phyloP scores from a whole-genome alignment of 441 rosid species.

The Pelargonium fulgidum region DNA sequence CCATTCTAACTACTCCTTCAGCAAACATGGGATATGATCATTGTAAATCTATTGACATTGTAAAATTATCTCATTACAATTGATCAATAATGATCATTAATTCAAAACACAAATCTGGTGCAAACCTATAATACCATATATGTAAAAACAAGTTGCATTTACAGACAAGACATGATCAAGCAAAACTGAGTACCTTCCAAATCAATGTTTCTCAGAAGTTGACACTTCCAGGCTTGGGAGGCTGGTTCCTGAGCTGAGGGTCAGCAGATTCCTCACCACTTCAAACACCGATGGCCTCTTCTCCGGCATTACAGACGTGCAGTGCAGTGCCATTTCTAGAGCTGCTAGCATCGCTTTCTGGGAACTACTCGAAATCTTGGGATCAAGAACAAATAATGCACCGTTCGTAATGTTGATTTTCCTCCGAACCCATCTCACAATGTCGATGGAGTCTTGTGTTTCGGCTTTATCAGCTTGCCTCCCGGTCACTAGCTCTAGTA shows the following conservation, averaged over 20 bases:
- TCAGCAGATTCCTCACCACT: conserved; percentile 55
- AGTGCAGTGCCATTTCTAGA: conserved; percentile 59
- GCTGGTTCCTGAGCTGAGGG: conserved; percentile 28
- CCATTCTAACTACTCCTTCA: too few relatives aligned
- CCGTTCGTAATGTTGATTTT: conserved; percentile 76
- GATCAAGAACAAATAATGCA: conserved; percentile 61
- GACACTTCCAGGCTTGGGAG: conserved; percentile 26
- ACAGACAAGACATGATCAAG: conserved; percentile 19
- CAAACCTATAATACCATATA: background rate
- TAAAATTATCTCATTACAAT: too few relatives aligned
- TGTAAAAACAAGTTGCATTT: conserved; percentile 23
- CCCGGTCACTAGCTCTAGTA: conserved; percentile 73
- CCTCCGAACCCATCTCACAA: conserved; percentile 82
- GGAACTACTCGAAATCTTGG: conserved; percentile 43
- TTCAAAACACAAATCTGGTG: background rate
- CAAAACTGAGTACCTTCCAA: conserved; percentile 25
- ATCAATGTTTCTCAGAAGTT: conserved; percentile 27
- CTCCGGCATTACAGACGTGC: conserved; percentile 70
- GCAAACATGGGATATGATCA: too few relatives aligned
- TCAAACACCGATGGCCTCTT: conserved; percentile 70
- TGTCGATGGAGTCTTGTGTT: conserved; percentile 45
- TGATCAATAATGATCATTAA: background rate
- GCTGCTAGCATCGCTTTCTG: conserved; percentile 61
- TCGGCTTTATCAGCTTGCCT: conserved; percentile 57
- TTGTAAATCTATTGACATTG: too few relatives aligned